phyloP scores from a whole-genome alignment of 345 rosid genomes.

The Xanthoceras sorbifolium region DNA sequence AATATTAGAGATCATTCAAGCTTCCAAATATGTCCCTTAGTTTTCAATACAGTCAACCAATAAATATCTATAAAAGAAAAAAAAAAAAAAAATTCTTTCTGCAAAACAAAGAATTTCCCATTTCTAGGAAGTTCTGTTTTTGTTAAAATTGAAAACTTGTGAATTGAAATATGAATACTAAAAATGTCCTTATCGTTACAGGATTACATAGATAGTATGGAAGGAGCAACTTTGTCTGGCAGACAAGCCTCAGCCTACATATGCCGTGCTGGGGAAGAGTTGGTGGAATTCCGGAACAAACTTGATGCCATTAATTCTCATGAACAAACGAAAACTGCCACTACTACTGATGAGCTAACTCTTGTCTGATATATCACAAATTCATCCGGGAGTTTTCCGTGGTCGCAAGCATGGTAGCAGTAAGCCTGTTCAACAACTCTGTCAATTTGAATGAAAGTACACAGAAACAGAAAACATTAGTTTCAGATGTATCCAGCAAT shows the following conservation, averaged over 20 bases:
- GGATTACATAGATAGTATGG: conserved; percentile 99
- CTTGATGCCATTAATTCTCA: conserved; percentile 43
- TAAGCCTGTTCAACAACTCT: not conserved
- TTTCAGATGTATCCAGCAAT: conserved; percentile 1
- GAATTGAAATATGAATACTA: not conserved
- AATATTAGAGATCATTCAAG: not conserved
- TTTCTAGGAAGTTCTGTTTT: not conserved
- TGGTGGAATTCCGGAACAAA: conserved; percentile 67
- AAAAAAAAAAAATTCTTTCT: not conserved
- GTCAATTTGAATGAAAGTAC: conserved; percentile 2
- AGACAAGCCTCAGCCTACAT: conserved; percentile 90
- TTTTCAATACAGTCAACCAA: not conserved
- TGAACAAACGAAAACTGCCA: conserved; percentile 21
- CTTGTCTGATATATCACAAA: conserved; percentile 40
- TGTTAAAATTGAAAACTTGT: not conserved
- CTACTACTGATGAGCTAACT: conserved; percentile 66
- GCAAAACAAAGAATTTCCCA: not conserved
- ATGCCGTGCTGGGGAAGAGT: conserved; percentile 81
- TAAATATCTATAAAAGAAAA: not conserved
- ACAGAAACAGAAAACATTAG: not conserved
- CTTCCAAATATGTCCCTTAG: not conserved
- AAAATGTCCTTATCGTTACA: conserved; percentile 26
- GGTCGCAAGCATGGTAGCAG: not conserved
- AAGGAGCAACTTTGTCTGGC: conserved; percentile 94
- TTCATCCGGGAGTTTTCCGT: not conserved